phyloP scores from a whole-genome alignment of 73 alveolate species.

The Paramecium sonneborni region DNA sequence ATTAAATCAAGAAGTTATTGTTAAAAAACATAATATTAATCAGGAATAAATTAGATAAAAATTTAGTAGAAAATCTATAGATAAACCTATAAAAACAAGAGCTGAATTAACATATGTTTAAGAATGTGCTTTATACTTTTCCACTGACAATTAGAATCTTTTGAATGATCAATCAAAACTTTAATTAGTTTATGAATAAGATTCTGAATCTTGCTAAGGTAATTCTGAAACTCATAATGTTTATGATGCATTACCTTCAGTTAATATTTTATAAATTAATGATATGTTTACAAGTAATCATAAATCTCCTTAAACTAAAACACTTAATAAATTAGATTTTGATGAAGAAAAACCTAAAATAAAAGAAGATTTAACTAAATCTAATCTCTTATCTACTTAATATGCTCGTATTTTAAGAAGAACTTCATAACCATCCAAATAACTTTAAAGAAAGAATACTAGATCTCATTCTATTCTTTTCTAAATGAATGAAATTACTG shows the following conservation, averaged over 20 bases:
- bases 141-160: neutral
- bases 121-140: slow-evolving; percentile 8
- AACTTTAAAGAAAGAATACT: neutral
- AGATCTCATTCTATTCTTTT: neutral
- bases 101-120: neutral
- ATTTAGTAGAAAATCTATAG: neutral
- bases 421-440: neutral
- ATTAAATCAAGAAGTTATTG: neutral
- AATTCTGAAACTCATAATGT: neutral
- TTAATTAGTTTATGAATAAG: neutral
- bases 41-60: neutral
- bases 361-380: neutral
- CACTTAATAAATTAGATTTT: neutral
- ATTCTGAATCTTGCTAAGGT: neutral
- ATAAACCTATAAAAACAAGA: neutral
- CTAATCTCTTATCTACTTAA: neutral
- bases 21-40: neutral
- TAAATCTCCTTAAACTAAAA: neutral
- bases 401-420: neutral
- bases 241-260: neutral
- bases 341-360: neutral
- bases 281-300: neutral
- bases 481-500: neutral
- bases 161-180: neutral
- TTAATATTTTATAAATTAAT: neutral